These are phyloP conservation scores for Coemansia sp. DNA, from an alignment of 192 early-diverging fungal genomes.

Conservation along the genomic window DNA sequence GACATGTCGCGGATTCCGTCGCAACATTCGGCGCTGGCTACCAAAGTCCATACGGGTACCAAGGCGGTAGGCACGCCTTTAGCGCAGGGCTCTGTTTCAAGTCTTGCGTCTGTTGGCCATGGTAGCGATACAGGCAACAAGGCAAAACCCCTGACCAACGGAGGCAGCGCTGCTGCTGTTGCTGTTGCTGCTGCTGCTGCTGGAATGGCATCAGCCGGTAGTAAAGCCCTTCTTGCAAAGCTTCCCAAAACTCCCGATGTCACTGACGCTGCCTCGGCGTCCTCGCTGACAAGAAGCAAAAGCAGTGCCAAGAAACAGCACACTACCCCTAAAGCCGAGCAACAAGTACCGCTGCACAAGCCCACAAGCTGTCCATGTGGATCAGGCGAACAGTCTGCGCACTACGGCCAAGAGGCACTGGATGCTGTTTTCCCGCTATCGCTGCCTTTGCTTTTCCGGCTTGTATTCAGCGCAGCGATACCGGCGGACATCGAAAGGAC, in stretches of 20 bases:
- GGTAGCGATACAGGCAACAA: slow-evolving; percentile 6
- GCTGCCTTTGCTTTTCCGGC: slow-evolving; percentile 46
- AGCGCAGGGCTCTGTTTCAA: background rate
- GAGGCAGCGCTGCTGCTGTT: background rate
- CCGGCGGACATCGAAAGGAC: slow-evolving; percentile 17
- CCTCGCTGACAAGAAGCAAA: slow-evolving; percentile 8
- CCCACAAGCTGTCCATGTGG: slow-evolving; percentile 49
- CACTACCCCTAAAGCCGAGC: background rate
- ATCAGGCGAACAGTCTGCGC: slow-evolving; percentile 16
- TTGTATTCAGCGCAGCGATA: slow-evolving; percentile 44
- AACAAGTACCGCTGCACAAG: slow-evolving; percentile 17
- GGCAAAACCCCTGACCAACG: background rate
- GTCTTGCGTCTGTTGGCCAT: background rate
- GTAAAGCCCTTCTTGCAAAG: slow-evolving; percentile 21
- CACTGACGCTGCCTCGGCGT: slow-evolving; percentile 18
- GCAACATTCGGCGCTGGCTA: background rate
- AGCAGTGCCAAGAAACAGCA: slow-evolving; percentile 3
- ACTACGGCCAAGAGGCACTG: slow-evolving; percentile 41
- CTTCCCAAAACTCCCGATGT: slow-evolving; percentile 37
- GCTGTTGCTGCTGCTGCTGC: background rate
- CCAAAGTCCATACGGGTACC: background rate
- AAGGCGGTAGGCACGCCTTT: background rate
- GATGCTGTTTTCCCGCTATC: slow-evolving; percentile 49
- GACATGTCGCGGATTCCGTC: background rate
- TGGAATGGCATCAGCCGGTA: background rate